phyloP scores from a whole-genome alignment of 371 early-diverging fungal species.

The Mortierella sp. region DNA sequence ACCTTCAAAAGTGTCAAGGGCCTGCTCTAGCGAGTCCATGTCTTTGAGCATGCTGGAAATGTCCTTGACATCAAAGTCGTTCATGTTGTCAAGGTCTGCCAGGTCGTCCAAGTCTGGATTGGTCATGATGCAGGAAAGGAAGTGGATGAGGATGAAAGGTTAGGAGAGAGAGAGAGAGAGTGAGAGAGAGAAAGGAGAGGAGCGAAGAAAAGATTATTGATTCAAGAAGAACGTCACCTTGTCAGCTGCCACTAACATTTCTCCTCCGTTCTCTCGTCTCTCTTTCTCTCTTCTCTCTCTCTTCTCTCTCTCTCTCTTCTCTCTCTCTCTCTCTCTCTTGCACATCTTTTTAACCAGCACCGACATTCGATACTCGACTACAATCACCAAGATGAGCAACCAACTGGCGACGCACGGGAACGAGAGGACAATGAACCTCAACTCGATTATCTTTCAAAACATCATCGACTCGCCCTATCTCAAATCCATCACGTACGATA shows the following conservation, averaged over 20 bases:
- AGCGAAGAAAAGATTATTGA: not conserved
- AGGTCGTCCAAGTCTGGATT: constrained; percentile 27
- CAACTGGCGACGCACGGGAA: constrained; percentile 81
- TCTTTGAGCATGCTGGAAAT: constrained; percentile 50
- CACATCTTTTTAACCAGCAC: not conserved
- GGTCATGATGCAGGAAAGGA: constrained; percentile 24
- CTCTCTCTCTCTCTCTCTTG: not conserved
- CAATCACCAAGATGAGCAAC: constrained; percentile 56
- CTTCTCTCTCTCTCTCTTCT: not conserved
- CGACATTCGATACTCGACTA: constrained; percentile 3
- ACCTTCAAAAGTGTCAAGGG: constrained; percentile 44
- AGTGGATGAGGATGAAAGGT: not conserved
- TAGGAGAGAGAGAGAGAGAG: not conserved
- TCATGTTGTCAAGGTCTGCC: constrained; percentile 26
- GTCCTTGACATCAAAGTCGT: constrained; percentile 42
- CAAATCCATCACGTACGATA: constrained; percentile 73
- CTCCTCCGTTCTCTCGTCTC: not conserved
- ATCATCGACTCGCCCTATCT: constrained; percentile 78
- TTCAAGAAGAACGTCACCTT: not conserved
- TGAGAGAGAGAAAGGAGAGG: not conserved
- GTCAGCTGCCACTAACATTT: too few relatives aligned
- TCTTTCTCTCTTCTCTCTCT: not conserved
- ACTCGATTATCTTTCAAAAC: constrained; percentile 78
- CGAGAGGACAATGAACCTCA: constrained; percentile 86
- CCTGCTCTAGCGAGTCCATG: constrained; percentile 35